phyloP scores from a whole-genome alignment of 192 early-diverging fungal species.

The Umbelopsis ramanniana region DNA sequence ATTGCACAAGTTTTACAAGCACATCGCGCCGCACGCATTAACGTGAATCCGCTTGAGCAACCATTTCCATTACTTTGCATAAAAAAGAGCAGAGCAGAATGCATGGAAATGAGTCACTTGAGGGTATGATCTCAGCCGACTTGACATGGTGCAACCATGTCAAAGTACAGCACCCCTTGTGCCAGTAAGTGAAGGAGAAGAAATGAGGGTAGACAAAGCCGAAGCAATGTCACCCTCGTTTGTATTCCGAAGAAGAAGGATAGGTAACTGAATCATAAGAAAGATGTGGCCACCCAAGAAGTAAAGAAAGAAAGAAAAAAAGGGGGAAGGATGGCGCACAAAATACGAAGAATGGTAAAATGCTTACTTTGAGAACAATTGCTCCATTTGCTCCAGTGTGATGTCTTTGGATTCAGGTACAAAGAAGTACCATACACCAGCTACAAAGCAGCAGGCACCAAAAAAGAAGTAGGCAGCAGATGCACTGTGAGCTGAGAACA shows the following conservation, averaged over 20 bases:
- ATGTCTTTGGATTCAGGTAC: slow-evolving; percentile 54
- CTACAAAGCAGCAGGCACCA: slow-evolving; percentile 11
- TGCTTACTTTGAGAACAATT: slow-evolving; percentile 18
- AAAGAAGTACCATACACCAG: slow-evolving; percentile 42
- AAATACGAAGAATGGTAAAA: not conserved
- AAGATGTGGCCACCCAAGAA: too few relatives aligned
- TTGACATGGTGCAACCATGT: slow-evolving; percentile 12
- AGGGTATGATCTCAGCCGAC: slow-evolving; percentile 25
- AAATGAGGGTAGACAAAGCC: slow-evolving; percentile 5
- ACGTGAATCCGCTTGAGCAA: slow-evolving; percentile 22
- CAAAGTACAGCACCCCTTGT: slow-evolving; percentile 24
- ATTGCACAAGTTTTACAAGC: slow-evolving; percentile 10
- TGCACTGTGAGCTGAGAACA: slow-evolving; percentile 8
- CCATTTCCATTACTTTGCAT: slow-evolving; percentile 17
- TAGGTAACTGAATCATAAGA: not conserved
- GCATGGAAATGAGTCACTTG: slow-evolving; percentile 18
- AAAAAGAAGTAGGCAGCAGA: not conserved
- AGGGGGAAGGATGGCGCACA: too few relatives aligned
- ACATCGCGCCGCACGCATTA: slow-evolving; percentile 24
- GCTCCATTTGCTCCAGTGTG: slow-evolving; percentile 16
- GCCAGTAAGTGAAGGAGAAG: slow-evolving; percentile 12
- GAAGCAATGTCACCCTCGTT: slow-evolving; percentile 1
- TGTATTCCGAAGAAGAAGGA: slow-evolving; percentile 13
- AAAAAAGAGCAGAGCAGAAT: slow-evolving; percentile 19
- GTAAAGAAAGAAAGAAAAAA: too few relatives aligned